Evolutionary conservation across 345 rosid species (phyloP).

Genomic region (Erysimum cheiranthoides): DNA sequence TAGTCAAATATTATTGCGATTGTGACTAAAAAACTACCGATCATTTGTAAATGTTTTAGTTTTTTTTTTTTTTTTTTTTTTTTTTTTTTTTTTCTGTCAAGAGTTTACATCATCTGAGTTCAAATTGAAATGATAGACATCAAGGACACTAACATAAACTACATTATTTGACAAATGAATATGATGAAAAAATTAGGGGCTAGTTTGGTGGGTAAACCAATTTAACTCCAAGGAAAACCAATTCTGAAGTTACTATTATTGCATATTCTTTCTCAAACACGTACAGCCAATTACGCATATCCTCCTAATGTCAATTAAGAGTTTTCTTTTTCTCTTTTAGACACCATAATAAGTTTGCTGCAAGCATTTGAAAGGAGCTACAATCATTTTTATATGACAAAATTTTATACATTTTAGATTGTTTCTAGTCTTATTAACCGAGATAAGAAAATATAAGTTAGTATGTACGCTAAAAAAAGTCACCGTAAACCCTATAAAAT

Average conservation of each 20-base stretch:
- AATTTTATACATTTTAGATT: neutral
- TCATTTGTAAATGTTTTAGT: too few relatives aligned
- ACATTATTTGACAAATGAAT: neutral
- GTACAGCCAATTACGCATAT: conserved; percentile 10
- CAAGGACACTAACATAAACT: too few relatives aligned
- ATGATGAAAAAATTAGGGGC: conserved; percentile 13
- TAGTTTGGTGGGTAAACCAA: conserved; percentile 49
- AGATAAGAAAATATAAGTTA: neutral
- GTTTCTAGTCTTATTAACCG: neutral
- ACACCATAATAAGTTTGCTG: neutral
- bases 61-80: too few relatives aligned
- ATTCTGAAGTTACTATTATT: conserved; percentile 19
- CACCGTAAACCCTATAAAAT: neutral
- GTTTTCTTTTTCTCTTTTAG: neutral
- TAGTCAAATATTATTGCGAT: too few relatives aligned
- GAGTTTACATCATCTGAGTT: too few relatives aligned
- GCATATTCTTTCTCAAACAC: conserved; percentile 15
- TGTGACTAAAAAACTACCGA: too few relatives aligned
- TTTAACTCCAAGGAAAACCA: conserved; percentile 40
- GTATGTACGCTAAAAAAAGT: neutral
- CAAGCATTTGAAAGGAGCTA: neutral
- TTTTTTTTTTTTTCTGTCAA: too few relatives aligned
- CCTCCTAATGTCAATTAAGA: neutral
- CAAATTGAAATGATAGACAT: too few relatives aligned
- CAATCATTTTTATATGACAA: conserved; percentile 1